Percentiles rank a stretch among this genome's conserved stretches.
These are phyloP conservation scores for Saccharomycopsis olivae DNA, from an alignment of 805 yeast species.

Conservation along the genomic window DNA sequence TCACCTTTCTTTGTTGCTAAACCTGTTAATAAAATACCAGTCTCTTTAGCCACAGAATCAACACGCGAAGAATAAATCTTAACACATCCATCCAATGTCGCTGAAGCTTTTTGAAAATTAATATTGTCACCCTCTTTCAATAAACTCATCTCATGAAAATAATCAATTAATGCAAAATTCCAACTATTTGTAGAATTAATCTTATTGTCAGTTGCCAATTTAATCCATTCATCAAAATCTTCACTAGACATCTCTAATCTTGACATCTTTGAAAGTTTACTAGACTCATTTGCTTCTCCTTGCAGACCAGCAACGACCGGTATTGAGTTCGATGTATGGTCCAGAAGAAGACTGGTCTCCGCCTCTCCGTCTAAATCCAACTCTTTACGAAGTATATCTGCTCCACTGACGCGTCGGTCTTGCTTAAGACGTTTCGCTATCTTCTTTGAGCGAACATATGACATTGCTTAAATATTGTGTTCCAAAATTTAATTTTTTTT, in stretches of 20 bases:
- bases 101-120: constrained; percentile 84
- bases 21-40: constrained; percentile 75
- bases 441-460: constrained; percentile 13
- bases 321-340: too few relatives aligned
- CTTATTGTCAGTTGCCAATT: constrained; percentile 72
- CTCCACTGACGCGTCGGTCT: constrained; percentile 25
- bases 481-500: too few relatives aligned
- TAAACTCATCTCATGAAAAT: constrained; percentile 74
- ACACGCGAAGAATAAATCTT: constrained; percentile 86
- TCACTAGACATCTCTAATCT: constrained; percentile 25
- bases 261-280: constrained; percentile 26
- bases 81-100: constrained; percentile 90
- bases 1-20: constrained; percentile 36
- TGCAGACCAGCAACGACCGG: too few relatives aligned
- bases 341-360: not conserved
- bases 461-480: too few relatives aligned
- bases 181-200: constrained; percentile 80
- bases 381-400: constrained; percentile 25
- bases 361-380: constrained; percentile 17
- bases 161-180: constrained; percentile 86
- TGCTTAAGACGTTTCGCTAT: constrained; percentile 18
- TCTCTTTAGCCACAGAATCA: constrained; percentile 85
- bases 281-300: not conserved
- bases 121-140: constrained; percentile 67
- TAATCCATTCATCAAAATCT: constrained; percentile 72